phyloP scores from a whole-genome alignment of 164 flowering plant genomes.

The Akebia trifoliata region DNA sequence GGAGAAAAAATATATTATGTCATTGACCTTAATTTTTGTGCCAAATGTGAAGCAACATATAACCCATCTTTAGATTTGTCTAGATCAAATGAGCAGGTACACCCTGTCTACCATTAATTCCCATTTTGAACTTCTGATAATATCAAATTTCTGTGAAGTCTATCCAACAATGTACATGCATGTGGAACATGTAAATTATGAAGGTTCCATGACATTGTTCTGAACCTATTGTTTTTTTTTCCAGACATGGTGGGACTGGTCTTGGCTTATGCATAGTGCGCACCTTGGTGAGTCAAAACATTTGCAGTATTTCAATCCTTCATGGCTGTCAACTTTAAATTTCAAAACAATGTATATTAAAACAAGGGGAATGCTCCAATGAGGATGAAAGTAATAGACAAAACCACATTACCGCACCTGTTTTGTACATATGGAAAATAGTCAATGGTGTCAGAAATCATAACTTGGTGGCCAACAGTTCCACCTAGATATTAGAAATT shows the following conservation, averaged over 20 bases:
- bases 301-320: background rate
- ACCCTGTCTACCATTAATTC: background rate
- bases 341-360: background rate
- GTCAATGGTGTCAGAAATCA: too few species aligned
- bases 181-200: background rate
- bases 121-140: constrained; percentile 1
- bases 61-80: background rate
- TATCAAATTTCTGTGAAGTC: background rate
- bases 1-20: background rate
- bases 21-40: background rate
- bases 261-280: constrained; percentile 96
- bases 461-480: too few species aligned
- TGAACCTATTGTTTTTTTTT: constrained; percentile 17
- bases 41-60: background rate
- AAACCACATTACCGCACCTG: too few species aligned
- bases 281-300: constrained; percentile 62
- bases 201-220: constrained; percentile 1
- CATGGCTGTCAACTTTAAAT: background rate
- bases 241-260: constrained; percentile 99
- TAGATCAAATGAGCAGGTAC: background rate
- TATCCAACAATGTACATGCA: background rate
- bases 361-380: too few species aligned
- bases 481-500: too few species aligned
- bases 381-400: too few species aligned
- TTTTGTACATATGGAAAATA: too few species aligned